Evolutionary conservation across 768 basidiomycete genomes (phyloP), one percentile per base, ranked within the genome.

Genomic region (Mycena belliarum): DNA sequence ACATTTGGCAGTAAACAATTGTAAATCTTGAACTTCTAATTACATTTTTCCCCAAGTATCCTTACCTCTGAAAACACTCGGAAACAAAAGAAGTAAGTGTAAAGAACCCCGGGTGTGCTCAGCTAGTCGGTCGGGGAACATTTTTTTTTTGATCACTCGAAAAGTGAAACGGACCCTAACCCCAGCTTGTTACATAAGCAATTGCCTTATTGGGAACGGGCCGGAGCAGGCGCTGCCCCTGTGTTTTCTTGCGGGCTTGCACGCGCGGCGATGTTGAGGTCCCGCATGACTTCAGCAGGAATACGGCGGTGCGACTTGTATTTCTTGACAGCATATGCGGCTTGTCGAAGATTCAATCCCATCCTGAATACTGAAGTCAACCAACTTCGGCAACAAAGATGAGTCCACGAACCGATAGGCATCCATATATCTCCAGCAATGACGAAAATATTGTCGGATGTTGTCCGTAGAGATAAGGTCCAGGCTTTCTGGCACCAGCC

Each of bases 361-460:
- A 23, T 14, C 14, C 54, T 55, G 15, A 12, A 42, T n/a, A n/a
- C 18, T 11, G 12, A 16, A 28, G 14, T 49, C 26, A 10, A 35
- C 33, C 12, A 35, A 15, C 5, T 35, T 35, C 33, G n/a, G n/a
- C 33, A 15, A 50, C 20, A 16, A 49, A 6, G 24, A n/a, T n/a
- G 24, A 26, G 23, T 25, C n/a, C 10, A 53, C n/a, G 18, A 2
- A 55, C 53, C 55, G 16, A 25, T 56, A 56, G 10, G 48, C 55
- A 56, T 55, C 54, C 54, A 49, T 56, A n/a, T 49, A 50, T 20
- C 48, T 14, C 4, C 28, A 50, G 33, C 55, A 56, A 38, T 50
- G 55, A 10, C 32, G 32, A 41, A 56, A 56, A 37, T 49, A 56
- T 6, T 40, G 37, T 12, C 54, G 47, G 21, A 55, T 55, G 20